Evolutionary conservation across 441 rosid genomes (phyloP).

Genomic region (Euphorbia schlechtendalii): DNA sequence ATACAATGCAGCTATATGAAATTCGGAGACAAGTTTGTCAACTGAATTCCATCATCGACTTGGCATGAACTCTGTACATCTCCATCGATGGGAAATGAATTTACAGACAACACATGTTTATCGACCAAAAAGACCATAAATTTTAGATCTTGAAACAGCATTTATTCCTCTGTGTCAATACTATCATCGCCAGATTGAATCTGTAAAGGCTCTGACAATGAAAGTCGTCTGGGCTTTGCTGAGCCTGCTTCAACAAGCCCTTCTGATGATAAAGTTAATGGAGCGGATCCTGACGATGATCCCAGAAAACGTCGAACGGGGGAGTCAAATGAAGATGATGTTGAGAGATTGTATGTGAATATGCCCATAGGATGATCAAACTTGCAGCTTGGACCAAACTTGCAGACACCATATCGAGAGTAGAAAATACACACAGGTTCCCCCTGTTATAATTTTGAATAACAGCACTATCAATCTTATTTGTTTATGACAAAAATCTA

Average conservation of each 20-base stretch:
- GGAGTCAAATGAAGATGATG: slow-evolving; percentile 55
- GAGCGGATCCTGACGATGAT: slow-evolving; percentile 49
- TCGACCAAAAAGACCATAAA: slow-evolving; percentile 24
- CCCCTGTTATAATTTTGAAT: slow-evolving; percentile 50
- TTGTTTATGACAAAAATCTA: not conserved
- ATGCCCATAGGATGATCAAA: slow-evolving; percentile 96
- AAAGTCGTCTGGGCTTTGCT: slow-evolving; percentile 51
- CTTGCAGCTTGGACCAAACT: slow-evolving; percentile 99
- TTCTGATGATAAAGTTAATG: slow-evolving; percentile 46
- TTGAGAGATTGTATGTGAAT: slow-evolving; percentile 56
- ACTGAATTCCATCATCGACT: slow-evolving; percentile 40
- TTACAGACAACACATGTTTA: slow-evolving; percentile 46
- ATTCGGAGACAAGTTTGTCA: slow-evolving; percentile 35
- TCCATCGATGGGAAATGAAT: slow-evolving; percentile 51
- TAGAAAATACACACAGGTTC: slow-evolving; percentile 93
- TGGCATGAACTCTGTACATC: slow-evolving; percentile 52
- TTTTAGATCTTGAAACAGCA: slow-evolving; percentile 18
- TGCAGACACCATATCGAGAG: slow-evolving; percentile 95
- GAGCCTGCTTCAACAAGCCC: slow-evolving; percentile 65
- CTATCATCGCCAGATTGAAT: slow-evolving; percentile 61
- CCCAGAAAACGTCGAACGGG: slow-evolving; percentile 45
- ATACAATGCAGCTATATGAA: slow-evolving; percentile 50
- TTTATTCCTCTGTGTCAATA: slow-evolving; percentile 58
- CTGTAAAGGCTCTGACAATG: slow-evolving; percentile 79
- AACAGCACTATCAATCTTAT: slow-evolving; percentile 23